Evolutionary conservation across 2,329 filamentous ascomycete genomes (phyloP), one percentile per base, ranked within the genome.

Genomic region (Sarocladiaceae sp.): DNA sequence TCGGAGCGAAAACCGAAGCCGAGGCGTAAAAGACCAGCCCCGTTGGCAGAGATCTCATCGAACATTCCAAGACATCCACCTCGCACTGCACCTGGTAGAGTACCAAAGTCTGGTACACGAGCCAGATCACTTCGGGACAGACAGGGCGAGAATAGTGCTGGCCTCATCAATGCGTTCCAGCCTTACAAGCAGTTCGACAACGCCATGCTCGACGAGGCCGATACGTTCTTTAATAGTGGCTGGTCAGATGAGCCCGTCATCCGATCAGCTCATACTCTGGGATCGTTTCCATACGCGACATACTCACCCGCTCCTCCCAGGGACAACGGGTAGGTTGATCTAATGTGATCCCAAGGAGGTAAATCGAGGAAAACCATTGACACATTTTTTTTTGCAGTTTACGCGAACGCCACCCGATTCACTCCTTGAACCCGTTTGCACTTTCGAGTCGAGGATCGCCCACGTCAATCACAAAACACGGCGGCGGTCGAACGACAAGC

Each of bases 381-480:
- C n/a, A n/a, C n/a, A n/a, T n/a, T n/a, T n/a, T n/a, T n/a, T n/a
- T n/a, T 52, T 69, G 65, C 53, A 62, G 65, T 58, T 57, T 62
- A 54, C 66, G 63, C 44, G 61, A 62, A 22, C 64, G 62, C 55
- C 62, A 17, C 23, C 17, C 37, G 28, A 58, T 73, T 29, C 68
- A 69, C 18, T 61, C 64, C 4, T 61, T 74, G 17, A 67, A 67
- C 36, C 58, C 71, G 15, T 62, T 65, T 31, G 64, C 70, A 10
- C 69, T 72, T 48, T 65, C 71, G 15, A 73, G 69, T 53, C 56
- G 71, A 28, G 60, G 61, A 36, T 70, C 68, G n/a, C 68, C 68
- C 31, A 31, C 44, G 26, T 22, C 44, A 4, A 33, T 31, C 11
- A 33, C 10, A 11, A 48, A 33, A 20, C 44, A 48, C 6, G 44